A percentile compares a stretch with the other conserved stretches of the same genome.
These are phyloP conservation scores for Zygotorulaspora florentina DNA, from an alignment of 805 yeast genomes.

Conservation along the genomic window DNA sequence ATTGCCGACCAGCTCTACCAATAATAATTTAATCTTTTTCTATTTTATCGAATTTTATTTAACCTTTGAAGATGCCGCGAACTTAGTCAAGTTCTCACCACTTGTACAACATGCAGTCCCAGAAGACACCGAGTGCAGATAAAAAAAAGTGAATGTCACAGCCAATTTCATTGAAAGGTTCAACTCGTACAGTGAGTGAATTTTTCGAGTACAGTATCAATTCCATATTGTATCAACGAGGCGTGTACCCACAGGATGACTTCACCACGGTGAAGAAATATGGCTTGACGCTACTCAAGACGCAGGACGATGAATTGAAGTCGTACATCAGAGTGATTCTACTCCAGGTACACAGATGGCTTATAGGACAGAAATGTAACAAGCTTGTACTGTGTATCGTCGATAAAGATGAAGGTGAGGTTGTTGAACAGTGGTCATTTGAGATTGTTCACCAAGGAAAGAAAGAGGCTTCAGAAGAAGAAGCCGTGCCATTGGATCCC, in stretches of 20 bases:
- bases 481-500: constrained; percentile 31
- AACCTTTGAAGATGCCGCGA: not conserved
- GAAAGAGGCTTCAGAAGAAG: constrained; percentile 7
- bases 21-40: not conserved
- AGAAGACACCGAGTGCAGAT: not conserved
- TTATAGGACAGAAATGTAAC: constrained; percentile 61
- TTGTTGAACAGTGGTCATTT: constrained; percentile 85
- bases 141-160: constrained; percentile 14
- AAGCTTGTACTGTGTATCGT: constrained; percentile 70
- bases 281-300: constrained; percentile 67
- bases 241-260: constrained; percentile 84
- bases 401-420: constrained; percentile 59
- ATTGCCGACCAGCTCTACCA: not conserved
- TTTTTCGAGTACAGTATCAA: constrained; percentile 80
- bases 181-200: constrained; percentile 74
- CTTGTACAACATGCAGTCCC: no score
- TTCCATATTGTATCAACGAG: constrained; percentile 80
- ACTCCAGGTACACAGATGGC: constrained; percentile 69
- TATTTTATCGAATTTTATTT: not conserved
- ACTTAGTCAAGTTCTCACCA: no score
- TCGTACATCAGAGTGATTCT: constrained; percentile 63
- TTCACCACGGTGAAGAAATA: constrained; percentile 74
- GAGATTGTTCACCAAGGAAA: constrained; percentile 43
- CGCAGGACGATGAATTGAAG: constrained; percentile 72
- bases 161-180: constrained; percentile 58